A percentile compares a stretch with the other conserved stretches of the same genome.
Conservation (phyloP, 805 yeast species). For the Metschnikowia continentalis region DNA sequence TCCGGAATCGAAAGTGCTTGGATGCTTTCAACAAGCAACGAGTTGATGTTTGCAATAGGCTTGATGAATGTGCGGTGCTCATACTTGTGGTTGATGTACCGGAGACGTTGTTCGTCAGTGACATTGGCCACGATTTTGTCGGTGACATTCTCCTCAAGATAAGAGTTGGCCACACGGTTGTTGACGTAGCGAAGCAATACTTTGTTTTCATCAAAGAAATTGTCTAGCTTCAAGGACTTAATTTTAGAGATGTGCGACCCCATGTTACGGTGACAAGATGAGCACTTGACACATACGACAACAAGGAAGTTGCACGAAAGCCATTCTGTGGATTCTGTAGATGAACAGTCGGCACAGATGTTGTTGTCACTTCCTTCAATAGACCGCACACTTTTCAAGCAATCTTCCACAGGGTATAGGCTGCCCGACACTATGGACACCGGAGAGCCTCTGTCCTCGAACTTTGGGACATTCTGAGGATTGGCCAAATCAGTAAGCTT, state of each 20-base stretch:
- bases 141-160: constrained; percentile 49
- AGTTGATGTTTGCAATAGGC: constrained; percentile 21
- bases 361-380: constrained; percentile 50
- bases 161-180: constrained; percentile 53
- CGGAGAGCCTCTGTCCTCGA: constrained; percentile 26
- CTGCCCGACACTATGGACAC: constrained; percentile 27
- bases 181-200: constrained; percentile 49
- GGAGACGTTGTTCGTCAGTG: constrained; percentile 45
- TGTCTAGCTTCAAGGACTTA: constrained; percentile 73
- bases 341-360: constrained; percentile 77
- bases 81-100: constrained; percentile 68
- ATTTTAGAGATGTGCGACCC: constrained; percentile 81
- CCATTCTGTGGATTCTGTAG: constrained; percentile 72
- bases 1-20: constrained; percentile 45
- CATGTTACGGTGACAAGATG: constrained; percentile 82
- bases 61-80: constrained; percentile 44
- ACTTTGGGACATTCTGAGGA: constrained; percentile 13
- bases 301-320: constrained; percentile 70
- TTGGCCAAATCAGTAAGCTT: constrained; percentile 13
- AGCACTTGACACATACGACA: constrained; percentile 77
- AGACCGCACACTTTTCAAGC: constrained; percentile 36
- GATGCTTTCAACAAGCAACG: constrained; percentile 48
- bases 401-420: constrained; percentile 18
- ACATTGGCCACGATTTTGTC: constrained; percentile 28
- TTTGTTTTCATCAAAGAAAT: constrained; percentile 55